These are phyloP conservation scores for Leishmania gerbilli DNA, from an alignment of 208 protist genomes.

Conservation along the genomic window DNA sequence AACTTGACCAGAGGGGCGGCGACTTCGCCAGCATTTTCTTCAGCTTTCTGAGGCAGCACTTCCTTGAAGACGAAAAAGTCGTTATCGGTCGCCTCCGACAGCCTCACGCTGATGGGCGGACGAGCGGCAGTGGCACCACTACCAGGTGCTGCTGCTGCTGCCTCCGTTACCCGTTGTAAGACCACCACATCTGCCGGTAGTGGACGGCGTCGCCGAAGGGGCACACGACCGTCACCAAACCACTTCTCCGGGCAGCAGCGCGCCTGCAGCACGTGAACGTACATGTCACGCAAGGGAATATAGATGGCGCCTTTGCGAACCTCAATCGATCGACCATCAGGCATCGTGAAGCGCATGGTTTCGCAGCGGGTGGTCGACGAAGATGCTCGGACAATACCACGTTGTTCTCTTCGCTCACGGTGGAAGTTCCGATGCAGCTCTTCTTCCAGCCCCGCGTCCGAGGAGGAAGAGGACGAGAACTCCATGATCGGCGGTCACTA, in stretches of 20 bases:
- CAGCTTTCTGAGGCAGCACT: conserved; percentile 10
- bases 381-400: conserved; percentile 34
- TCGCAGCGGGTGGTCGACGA: conserved; percentile 13
- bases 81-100: conserved; percentile 45
- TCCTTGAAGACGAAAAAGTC: conserved; percentile 62
- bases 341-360: conserved; percentile 24
- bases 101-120: conserved; percentile 10
- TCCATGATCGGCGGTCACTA: conserved; percentile 23
- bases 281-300: conserved; percentile 51
- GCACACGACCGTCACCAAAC: conserved; percentile 63
- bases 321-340: conserved; percentile 36
- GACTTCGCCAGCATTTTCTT: neutral
- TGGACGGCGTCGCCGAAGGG: conserved; percentile 27
- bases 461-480: conserved; percentile 67
- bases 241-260: conserved; percentile 43
- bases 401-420: conserved; percentile 23
- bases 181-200: conserved; percentile 39
- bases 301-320: conserved; percentile 57
- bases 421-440: conserved; percentile 45
- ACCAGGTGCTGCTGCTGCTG: neutral
- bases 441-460: conserved; percentile 58
- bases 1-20: neutral
- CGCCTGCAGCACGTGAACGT: conserved; percentile 60
- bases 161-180: conserved; percentile 32
- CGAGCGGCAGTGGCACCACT: neutral